Base-by-base conservation (phyloP, 768 basidiomycete genomes). In the Auriscalpium vulgare region DNA sequence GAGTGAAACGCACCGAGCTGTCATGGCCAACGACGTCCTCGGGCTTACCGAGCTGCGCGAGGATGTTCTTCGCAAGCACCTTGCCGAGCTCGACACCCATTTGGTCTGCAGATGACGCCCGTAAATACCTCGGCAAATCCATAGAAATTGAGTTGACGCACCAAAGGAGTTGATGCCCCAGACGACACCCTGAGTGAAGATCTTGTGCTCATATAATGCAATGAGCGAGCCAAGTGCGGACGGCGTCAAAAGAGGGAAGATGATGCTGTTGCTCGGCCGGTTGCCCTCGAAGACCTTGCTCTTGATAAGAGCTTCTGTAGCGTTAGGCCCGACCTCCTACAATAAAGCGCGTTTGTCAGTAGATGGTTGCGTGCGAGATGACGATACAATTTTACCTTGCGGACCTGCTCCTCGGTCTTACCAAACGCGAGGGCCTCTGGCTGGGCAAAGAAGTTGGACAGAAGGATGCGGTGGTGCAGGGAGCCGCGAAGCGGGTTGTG, bases 81-180 rank as follows among this genome's bases (percentile, higher is more conserved):
- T 98, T 98, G 56, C 95, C 95, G 54, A 98, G 87, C 71, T 98
- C 95, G 62, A 98, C 95, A 69, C 97, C 97, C 95, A 97, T 97
- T 84, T 98, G 97, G 71, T 98, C 92, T 91, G 65, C 11, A 8
- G 3, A 55, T 6, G 16, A 40, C 5, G 44, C 56, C 45, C 57
- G 57, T 2, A 43, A 13, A 43, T 21, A 17, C 43, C 37, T 47
- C 35, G 48, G 21, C 2, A 11, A 2, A 1, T 53, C 37, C 36
- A 35, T 23, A 19, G 9, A 45, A 8, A 47, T n/a, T 7, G 21
- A 43, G 8, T n/a, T 23, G 3, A 69, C 81, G 37, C 53, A 91
- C 91, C 95, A 69, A 92, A 98, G 3, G 92, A 94, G 78, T 99
- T 98, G 78, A 99, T 95, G 23, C 95, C 95, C 95, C 94, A 98